Evolutionary conservation across 2,329 filamentous ascomycete species (phyloP).

Genomic region (Keithomyces neogunnii): DNA sequence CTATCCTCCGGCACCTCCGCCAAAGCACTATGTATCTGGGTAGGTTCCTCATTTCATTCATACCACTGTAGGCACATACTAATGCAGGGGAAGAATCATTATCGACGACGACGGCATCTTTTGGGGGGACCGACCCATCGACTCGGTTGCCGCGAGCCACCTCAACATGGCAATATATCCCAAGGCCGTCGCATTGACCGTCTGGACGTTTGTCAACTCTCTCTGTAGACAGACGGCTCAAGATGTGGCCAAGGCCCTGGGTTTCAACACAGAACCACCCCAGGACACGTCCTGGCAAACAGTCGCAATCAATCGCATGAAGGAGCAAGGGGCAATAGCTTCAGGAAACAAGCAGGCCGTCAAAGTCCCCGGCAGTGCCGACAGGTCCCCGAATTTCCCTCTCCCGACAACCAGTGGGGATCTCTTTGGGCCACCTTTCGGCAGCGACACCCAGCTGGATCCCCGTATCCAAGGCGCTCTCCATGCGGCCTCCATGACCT

Average conservation of each 20-base stretch:
- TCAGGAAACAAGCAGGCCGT: conserved; percentile 15
- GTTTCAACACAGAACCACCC: conserved; percentile 23
- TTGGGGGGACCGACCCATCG: conserved; percentile 39
- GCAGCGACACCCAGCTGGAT: conserved; percentile 22
- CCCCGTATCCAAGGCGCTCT: conserved; percentile 23
- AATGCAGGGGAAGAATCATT: conserved; percentile 31
- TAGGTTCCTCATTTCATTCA: conserved; percentile 23
- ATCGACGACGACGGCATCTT: conserved; percentile 40
- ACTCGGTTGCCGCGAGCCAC: conserved; percentile 35
- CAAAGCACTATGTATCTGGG: conserved; percentile 51
- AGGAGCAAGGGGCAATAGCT: conserved; percentile 15
- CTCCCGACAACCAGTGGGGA: conserved; percentile 17
- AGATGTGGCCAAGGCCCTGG: conserved; percentile 36
- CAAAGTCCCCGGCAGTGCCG: conserved; percentile 14
- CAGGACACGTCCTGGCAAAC: conserved; percentile 24
- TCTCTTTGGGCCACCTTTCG: conserved; percentile 17
- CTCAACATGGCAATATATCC: conserved; percentile 46
- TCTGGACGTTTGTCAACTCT: conserved; percentile 43
- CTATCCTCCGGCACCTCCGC: conserved; percentile 50
- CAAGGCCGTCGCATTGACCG: conserved; percentile 38
- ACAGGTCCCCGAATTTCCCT: conserved; percentile 15
- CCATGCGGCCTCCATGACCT: conserved; percentile 25
- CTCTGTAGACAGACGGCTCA: conserved; percentile 36
- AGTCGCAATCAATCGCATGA: conserved; percentile 20
- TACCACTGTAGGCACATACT: conserved; percentile 2